Conservation (phyloP, 75 land plant species). For the Ceratopteris richardii region DNA sequence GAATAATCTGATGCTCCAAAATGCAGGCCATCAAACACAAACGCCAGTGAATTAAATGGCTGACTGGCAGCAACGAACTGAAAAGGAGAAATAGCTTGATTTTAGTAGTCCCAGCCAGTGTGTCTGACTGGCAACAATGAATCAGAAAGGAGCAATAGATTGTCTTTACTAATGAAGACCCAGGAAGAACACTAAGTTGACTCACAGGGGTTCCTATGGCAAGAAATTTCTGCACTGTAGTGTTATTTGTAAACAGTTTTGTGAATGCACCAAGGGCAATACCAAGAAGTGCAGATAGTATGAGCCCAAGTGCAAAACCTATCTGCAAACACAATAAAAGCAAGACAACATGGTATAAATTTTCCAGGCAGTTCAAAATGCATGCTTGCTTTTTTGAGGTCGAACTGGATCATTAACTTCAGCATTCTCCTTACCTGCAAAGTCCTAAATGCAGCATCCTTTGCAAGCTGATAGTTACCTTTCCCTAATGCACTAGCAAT, state of each 20-base stretch:
- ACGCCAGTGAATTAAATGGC: constrained; percentile 91
- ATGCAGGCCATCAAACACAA: constrained; percentile 91
- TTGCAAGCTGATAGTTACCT: constrained; percentile 51
- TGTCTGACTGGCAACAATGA: neutral
- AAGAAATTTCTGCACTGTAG: constrained; percentile 49
- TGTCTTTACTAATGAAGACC: too few relatives aligned
- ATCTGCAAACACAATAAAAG: constrained; percentile 35
- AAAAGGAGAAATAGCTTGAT: constrained; percentile 7
- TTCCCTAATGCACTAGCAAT: constrained; percentile 61
- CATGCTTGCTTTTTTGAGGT: neutral
- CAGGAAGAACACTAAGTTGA: too few relatives aligned
- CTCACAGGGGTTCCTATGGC: constrained; percentile 62
- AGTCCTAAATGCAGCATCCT: constrained; percentile 39
- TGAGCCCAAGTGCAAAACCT: constrained; percentile 50
- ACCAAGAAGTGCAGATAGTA: constrained; percentile 52
- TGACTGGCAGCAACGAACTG: constrained; percentile 94
- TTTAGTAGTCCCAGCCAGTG: neutral
- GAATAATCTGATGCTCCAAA: constrained; percentile 88
- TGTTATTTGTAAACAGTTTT: constrained; percentile 57
- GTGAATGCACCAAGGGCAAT: constrained; percentile 56
- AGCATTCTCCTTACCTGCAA: constrained; percentile 45
- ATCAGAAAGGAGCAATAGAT: neutral
- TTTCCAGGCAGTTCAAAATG: neutral
- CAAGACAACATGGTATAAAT: neutral
- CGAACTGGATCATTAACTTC: neutral